These are phyloP conservation scores for Protea cynaroides DNA, from an alignment of 164 flowering plant species.

Conservation along the genomic window DNA sequence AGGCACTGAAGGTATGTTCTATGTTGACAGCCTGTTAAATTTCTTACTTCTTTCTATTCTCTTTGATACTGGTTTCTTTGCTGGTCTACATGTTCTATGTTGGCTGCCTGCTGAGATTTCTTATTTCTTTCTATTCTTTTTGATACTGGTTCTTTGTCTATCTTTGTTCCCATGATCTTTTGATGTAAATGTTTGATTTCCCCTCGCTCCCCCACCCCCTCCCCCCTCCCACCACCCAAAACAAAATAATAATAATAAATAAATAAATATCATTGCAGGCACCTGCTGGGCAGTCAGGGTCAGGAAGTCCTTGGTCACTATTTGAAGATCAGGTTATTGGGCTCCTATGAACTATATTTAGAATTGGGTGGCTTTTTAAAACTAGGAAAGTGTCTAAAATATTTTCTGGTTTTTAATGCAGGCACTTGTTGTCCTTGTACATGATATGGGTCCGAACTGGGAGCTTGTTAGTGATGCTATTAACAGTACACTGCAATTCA, in stretches of 20 bases:
- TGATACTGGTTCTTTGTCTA: not conserved
- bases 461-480: slow-evolving; percentile 96
- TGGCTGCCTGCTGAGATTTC: not conserved
- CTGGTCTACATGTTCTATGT: slow-evolving; percentile 8
- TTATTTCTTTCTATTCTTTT: not conserved
- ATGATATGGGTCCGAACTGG: slow-evolving; percentile 99
- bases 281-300: slow-evolving; percentile 51
- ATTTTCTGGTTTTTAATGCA: slow-evolving; percentile 18
- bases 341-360: slow-evolving; percentile 1
- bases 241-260: too few species aligned
- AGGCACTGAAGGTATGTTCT: slow-evolving; percentile 60
- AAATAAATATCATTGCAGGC: slow-evolving; percentile 36
- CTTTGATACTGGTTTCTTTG: not conserved
- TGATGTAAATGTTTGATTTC: not conserved
- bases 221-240: too few species aligned
- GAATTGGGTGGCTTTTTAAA: not conserved
- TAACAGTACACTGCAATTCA: slow-evolving; percentile 74
- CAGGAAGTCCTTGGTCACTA: slow-evolving; percentile 74
- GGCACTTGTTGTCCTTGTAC: slow-evolving; percentile 99
- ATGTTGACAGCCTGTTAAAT: not conserved
- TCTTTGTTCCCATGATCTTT: not conserved
- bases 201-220: not conserved
- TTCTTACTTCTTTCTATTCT: not conserved
- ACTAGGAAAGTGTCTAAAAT: slow-evolving; percentile 2
- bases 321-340: slow-evolving; percentile 78